Percentiles rank a stretch among this genome's conserved stretches.
Conservation (phyloP, 2,329 filamentous ascomycete genomes). For the Phialophora verrucosa region DNA sequence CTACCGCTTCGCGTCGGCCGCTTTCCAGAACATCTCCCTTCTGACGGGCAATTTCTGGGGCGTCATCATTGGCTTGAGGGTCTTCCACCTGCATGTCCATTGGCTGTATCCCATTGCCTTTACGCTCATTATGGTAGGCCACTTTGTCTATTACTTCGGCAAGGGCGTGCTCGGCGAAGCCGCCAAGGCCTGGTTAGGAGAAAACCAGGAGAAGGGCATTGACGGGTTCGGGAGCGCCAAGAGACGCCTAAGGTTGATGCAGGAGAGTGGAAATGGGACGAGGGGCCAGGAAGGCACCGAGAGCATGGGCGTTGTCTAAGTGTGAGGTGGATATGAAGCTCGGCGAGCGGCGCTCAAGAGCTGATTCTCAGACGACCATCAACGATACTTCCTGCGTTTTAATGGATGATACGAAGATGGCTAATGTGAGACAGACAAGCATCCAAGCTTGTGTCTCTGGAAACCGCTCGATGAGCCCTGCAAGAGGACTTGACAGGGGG, state of each 20-base stretch:
- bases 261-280: conserved; percentile 27
- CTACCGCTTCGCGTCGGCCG: conserved; percentile 85
- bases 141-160: conserved; percentile 85
- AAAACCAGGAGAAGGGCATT: conserved; percentile 80
- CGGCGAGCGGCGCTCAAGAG: not conserved
- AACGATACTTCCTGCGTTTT: not conserved
- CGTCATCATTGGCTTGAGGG: conserved; percentile 84
- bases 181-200: conserved; percentile 92
- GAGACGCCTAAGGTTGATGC: conserved; percentile 62
- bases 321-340: not conserved
- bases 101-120: conserved; percentile 97
- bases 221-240: conserved; percentile 85
- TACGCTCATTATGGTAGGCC: conserved; percentile 84
- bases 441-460: not conserved
- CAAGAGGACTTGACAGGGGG: not conserved
- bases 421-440: not conserved
- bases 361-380: not conserved
- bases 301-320: conserved; percentile 34
- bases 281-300: conserved; percentile 36
- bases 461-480: not conserved
- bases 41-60: conserved; percentile 98
- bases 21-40: conserved; percentile 95
- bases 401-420: not conserved
- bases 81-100: conserved; percentile 80
- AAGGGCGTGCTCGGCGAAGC: conserved; percentile 83